Evolutionary conservation across 2,329 filamentous ascomycete species (phyloP), one percentile per base, ranked within the genome.

Genomic region (Reticulascus tulasneorum): DNA sequence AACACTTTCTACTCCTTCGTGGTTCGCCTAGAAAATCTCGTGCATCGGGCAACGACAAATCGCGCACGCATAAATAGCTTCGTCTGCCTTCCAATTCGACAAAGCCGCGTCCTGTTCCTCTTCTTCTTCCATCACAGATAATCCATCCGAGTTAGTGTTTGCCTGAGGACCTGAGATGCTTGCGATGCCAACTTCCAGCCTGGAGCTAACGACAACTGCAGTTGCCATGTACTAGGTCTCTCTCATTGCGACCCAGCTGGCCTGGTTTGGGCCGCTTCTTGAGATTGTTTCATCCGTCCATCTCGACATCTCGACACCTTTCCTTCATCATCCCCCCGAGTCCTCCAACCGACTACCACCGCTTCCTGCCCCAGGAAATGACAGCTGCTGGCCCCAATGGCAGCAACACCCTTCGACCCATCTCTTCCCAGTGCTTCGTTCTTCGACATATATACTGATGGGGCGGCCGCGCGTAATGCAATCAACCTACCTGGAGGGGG

Each of bases 371-470:
- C 49, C 33, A 52, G 54, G 54, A 55, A 44, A 63, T 60, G 56
- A 49, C 47, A 32, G 39, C 47, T 37, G 37, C 48, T 51, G 49
- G 48, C 52, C 54, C 56, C 68, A 68, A 78, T 79, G 73, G 74
- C 71, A 55, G 63, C 66, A 50, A 59, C 65, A 60, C 62, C 67
- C 32, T 69, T 71, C 56, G 66, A 73, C 36, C 54, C 63, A 43
- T 55, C 63, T 42, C 57, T 64, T 23, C 54, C 63, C 47, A 59
- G 60, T 47, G 58, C 56, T 44, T 65, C 67, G 39, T 67, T 71
- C 43, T 77, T 78, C 60, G 67, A 76, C 47, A 74, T 77, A 33
- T 74, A 75, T 51, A 69, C 62, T 50, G 73, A 78, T 58, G 62
- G 61, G 46, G 49, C 54, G 22, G 39, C 53, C 21, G 32, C 58